Conservation (phyloP, 306 rosid genomes). For the Quercus aquifolioides region DNA sequence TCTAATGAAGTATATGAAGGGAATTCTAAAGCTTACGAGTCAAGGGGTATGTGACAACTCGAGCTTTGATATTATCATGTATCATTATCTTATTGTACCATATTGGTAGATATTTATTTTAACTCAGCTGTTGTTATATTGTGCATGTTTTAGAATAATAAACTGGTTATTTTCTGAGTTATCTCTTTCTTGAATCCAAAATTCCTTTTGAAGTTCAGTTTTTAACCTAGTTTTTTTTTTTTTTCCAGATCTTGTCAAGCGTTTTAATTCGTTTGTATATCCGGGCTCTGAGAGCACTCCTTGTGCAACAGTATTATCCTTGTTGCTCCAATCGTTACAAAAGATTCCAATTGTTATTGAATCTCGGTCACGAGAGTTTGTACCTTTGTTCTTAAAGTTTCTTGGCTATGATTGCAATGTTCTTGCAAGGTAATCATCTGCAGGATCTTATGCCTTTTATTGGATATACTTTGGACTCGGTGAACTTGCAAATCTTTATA, state of each 20-base stretch:
- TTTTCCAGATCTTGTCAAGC: conserved; percentile 58
- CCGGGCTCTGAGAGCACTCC: conserved; percentile 65
- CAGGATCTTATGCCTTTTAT: conserved; percentile 13
- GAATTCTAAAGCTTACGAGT: conserved; percentile 23
- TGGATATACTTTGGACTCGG: conserved; percentile 1
- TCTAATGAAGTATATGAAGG: conserved; percentile 32
- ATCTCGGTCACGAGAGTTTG: conserved; percentile 56
- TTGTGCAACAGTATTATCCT: conserved; percentile 45
- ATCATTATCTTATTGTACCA: background rate
- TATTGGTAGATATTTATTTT: background rate
- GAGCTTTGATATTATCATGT: background rate
- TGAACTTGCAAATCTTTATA: conserved; percentile 8
- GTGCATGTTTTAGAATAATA: background rate
- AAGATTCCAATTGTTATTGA: conserved; percentile 56
- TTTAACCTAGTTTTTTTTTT: conserved; percentile 24
- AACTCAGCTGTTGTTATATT: background rate
- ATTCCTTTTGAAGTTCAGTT: conserved; percentile 10
- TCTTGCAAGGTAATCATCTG: conserved; percentile 46
- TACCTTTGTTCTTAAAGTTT: conserved; percentile 70
- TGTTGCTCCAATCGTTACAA: conserved; percentile 75
- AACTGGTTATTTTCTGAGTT: background rate
- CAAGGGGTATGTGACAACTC: conserved; percentile 46
- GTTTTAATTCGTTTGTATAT: conserved; percentile 45
- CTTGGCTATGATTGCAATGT: conserved; percentile 62
- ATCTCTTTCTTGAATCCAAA: background rate